Conservation (phyloP, 2,329 filamentous ascomycete genomes). For the Chaetothyriales sp. region DNA sequence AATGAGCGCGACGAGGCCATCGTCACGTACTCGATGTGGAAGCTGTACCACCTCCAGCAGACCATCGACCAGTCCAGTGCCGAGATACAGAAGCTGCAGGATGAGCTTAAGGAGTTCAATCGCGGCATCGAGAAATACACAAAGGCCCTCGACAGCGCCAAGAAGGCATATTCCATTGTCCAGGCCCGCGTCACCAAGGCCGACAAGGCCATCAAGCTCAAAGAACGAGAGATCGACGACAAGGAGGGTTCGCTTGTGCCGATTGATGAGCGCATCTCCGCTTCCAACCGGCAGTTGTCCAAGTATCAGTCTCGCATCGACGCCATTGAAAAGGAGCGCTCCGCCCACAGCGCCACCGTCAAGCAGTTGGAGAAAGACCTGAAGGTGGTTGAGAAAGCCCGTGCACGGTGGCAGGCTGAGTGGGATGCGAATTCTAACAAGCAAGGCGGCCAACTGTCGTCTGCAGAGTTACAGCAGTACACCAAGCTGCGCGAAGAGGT, state of each 20-base stretch:
- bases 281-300: slow-evolving; percentile 56
- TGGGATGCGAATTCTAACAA: slow-evolving; percentile 74
- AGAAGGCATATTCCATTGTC: slow-evolving; percentile 65
- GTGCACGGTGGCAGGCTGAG: slow-evolving; percentile 71
- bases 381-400: slow-evolving; percentile 72
- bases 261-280: slow-evolving; percentile 77
- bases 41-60: slow-evolving; percentile 85
- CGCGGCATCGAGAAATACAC: slow-evolving; percentile 79
- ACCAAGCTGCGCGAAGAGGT: slow-evolving; percentile 71
- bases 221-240: slow-evolving; percentile 76
- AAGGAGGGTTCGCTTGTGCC: slow-evolving; percentile 74
- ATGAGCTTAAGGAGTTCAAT: slow-evolving; percentile 82
- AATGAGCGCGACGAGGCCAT: slow-evolving; percentile 83
- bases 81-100: slow-evolving; percentile 83
- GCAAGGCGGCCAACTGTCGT: slow-evolving; percentile 71
- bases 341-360: slow-evolving; percentile 52
- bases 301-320: slow-evolving; percentile 53
- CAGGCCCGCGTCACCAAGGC: slow-evolving; percentile 61
- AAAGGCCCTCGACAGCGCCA: slow-evolving; percentile 61
- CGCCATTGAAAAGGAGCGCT: slow-evolving; percentile 59
- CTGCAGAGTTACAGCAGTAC: slow-evolving; percentile 79
- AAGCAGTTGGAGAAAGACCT: slow-evolving; percentile 68
- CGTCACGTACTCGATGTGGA: slow-evolving; percentile 89
- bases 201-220: slow-evolving; percentile 71
- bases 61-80: slow-evolving; percentile 82